Evolutionary conservation across 1,139 yeast genomes (phyloP).

Genomic region (Pichia terricola): DNA sequence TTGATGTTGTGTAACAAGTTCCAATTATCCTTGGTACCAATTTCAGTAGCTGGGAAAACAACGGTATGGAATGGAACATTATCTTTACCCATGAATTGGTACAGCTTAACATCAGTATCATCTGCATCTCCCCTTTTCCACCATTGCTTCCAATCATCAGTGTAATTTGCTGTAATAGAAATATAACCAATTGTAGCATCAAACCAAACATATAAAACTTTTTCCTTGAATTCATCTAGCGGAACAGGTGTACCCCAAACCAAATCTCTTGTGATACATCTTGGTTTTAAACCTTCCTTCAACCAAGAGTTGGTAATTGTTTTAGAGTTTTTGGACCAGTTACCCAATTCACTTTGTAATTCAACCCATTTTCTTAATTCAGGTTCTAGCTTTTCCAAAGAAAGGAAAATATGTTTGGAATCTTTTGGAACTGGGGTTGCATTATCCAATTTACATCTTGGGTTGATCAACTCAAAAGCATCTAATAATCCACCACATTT

Average conservation of each 20-base stretch:
- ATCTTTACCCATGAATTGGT: conserved; percentile 99
- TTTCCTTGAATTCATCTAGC: conserved; percentile 65
- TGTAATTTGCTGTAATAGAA: conserved; percentile 90
- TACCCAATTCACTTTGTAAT: conserved; percentile 57
- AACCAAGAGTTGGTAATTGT: conserved; percentile 89
- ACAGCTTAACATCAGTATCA: conserved; percentile 54
- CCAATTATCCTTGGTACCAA: conserved; percentile 87
- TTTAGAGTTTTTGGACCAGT: conserved; percentile 87
- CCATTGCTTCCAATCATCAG: conserved; percentile 88
- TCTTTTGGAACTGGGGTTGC: conserved; percentile 70
- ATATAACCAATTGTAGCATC: conserved; percentile 97
- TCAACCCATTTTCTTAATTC: conserved; percentile 65
- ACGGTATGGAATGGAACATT: conserved; percentile 98
- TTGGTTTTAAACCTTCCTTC: conserved; percentile 84
- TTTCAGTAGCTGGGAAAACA: conserved; percentile 85
- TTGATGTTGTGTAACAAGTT: conserved; percentile 83
- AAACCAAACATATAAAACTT: conserved; percentile 96
- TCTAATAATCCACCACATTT: conserved; percentile 84
- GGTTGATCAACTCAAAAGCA: conserved; percentile 86
- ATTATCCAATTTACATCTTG: conserved; percentile 89
- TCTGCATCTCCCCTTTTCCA: conserved; percentile 52
- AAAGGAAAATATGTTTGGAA: conserved; percentile 79
- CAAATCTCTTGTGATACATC: conserved; percentile 95
- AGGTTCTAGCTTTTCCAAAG: conserved; percentile 74
- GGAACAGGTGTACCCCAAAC: conserved; percentile 99